Base-by-base conservation (phyloP, 1,284 basidiomycete genomes). In the Cryptococcus sp. region DNA sequence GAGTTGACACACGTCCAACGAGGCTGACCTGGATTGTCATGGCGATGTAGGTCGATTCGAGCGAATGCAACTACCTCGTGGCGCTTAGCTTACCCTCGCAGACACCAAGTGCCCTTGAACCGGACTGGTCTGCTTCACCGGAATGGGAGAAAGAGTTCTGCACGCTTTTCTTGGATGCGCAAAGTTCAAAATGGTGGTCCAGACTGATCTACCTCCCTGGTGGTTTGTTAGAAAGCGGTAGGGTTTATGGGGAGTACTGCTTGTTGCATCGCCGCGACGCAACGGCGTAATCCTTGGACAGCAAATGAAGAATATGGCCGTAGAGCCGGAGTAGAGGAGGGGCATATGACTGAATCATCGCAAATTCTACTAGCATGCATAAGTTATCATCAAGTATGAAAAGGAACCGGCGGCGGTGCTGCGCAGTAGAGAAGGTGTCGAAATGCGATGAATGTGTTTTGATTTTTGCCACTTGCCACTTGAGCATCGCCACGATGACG, bases 41-140 rank as follows among this genome's bases (percentile, higher is more conserved):
- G n/a, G 20, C 37, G 13, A 37, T 25, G 19, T 70, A 95, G 91
- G 86, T 89, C 46, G 81, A 87, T 43, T 78, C 86, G 19, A 79
- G 84, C 25, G 80, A 82, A 44, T 97, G 93, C 75, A 87, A 90
- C 73, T 95, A 94, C 78, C 80, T 97, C 55, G 82, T 97, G 58
- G 90, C 94, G 73, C 83, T 92, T 40, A 87, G 91, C 76, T 89
- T 90, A 72, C 91, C 92, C 0, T 77, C 80, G 3, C 85, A 88
- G 63, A 84, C 85, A 2, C 63, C 78, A 20, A 85, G 86, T 16
- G 51, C 67, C 2, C 79, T 84, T 54, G 91, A 95, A 71, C 91
- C 89, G n/a, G 86, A 90, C 47, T 93, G 89, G 75, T 74, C 78
- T 34, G 46, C 61, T 15, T 51, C 65, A 39, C 59, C 67, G 17